phyloP scores from a whole-genome alignment of 176 grass and related monocot species.

The Phoenix roebelenii region DNA sequence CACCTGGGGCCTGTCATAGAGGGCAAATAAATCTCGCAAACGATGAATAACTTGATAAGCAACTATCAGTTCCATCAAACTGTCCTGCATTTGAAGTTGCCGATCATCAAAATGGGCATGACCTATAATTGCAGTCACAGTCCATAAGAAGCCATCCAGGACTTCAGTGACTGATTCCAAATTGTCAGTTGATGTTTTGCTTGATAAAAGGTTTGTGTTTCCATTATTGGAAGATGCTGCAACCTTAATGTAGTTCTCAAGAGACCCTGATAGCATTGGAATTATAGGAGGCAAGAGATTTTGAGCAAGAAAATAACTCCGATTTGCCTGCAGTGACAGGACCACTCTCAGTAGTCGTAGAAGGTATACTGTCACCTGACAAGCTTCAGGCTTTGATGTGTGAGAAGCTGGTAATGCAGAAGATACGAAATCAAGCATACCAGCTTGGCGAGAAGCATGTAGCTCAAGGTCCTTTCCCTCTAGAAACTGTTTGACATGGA shows the following conservation, averaged over 20 bases:
- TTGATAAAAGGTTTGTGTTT: constrained; percentile 38
- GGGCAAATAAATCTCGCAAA: constrained; percentile 88
- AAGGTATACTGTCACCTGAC: constrained; percentile 90
- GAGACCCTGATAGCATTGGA: constrained; percentile 84
- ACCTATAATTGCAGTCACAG: constrained; percentile 67
- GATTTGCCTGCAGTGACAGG: constrained; percentile 77
- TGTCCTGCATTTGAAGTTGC: constrained; percentile 90
- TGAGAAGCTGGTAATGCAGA: constrained; percentile 93
- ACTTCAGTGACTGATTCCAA: constrained; percentile 71
- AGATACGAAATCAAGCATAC: constrained; percentile 88
- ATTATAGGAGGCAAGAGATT: constrained; percentile 98
- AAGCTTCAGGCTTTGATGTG: constrained; percentile 90
- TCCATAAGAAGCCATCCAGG: constrained; percentile 97
- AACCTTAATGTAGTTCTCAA: constrained; percentile 98
- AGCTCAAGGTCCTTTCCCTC: constrained; percentile 87
- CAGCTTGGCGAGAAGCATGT: constrained; percentile 85
- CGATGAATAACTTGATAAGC: constrained; percentile 97
- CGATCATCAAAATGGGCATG: constrained; percentile 55
- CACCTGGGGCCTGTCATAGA: constrained; percentile 93
- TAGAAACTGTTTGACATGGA: constrained; percentile 59
- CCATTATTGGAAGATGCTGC: constrained; percentile 68
- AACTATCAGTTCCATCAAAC: constrained; percentile 82
- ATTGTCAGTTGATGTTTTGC: constrained; percentile 67
- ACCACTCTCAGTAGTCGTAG: constrained; percentile 57
- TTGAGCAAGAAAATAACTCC: constrained; percentile 86